These are phyloP conservation scores for Colletotrichum godetiae DNA, from an alignment of 2,329 filamentous ascomycete species.

Conservation along the genomic window DNA sequence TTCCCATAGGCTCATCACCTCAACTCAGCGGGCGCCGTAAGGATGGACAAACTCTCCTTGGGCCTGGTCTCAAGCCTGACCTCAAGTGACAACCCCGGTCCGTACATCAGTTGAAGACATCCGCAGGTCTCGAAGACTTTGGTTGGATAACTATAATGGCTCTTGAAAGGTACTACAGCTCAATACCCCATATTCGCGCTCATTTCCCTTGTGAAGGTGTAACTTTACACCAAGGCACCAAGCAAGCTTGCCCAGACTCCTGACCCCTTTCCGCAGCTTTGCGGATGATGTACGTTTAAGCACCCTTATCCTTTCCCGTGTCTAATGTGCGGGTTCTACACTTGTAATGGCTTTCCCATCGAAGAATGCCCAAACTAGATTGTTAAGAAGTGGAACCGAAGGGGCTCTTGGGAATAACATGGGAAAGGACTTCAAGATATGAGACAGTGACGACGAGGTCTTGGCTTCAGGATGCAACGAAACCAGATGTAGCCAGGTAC, in stretches of 20 bases:
- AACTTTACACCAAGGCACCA: constrained; percentile 71
- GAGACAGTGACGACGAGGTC: background rate
- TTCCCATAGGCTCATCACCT: background rate
- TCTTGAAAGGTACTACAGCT: constrained; percentile 44
- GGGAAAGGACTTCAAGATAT: background rate
- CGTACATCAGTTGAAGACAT: constrained; percentile 67
- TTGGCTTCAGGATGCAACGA: background rate
- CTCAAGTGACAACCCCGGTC: too few species aligned
- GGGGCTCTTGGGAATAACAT: constrained; percentile 4
- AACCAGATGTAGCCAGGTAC: background rate
- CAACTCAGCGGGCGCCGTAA: constrained; percentile 72
- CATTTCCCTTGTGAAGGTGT: constrained; percentile 72
- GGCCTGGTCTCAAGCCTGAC: constrained; percentile 60
- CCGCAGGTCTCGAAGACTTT: constrained; percentile 49
- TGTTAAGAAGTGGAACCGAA: constrained; percentile 30
- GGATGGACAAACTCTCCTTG: constrained; percentile 72
- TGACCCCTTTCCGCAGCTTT: constrained; percentile 69
- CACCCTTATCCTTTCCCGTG: constrained; percentile 76
- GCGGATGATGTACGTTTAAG: constrained; percentile 70
- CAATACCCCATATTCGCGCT: constrained; percentile 76
- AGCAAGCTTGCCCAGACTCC: constrained; percentile 69
- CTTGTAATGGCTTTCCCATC: constrained; percentile 65
- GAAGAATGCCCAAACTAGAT: constrained; percentile 54
- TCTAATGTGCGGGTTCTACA: constrained; percentile 63
- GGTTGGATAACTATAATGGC: too few species aligned